Evolutionary conservation across 1,284 basidiomycete species (phyloP).

Genomic region (Ceratobasidium sp.): DNA sequence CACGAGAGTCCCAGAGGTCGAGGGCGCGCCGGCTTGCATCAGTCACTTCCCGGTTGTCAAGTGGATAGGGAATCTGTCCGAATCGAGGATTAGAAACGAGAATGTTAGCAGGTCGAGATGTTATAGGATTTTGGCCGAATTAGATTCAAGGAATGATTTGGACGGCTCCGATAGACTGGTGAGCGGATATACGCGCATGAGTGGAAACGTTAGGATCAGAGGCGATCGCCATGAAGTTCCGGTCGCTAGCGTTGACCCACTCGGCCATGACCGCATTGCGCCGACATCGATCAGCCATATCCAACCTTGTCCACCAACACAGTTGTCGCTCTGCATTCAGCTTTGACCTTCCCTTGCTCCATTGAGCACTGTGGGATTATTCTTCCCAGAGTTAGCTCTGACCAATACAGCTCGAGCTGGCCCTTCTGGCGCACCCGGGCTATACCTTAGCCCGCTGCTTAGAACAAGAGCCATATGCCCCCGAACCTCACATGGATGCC

Average conservation of each 20-base stretch:
- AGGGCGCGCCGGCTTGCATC: constrained; percentile 80
- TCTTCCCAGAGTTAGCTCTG: neutral
- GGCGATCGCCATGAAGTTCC: neutral
- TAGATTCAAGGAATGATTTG: neutral
- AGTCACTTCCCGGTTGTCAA: constrained; percentile 79
- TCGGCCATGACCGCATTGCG: neutral
- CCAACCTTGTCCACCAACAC: neutral
- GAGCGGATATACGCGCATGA: neutral
- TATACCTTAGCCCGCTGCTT: neutral
- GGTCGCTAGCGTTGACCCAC: constrained; percentile 5
- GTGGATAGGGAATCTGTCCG: constrained; percentile 84
- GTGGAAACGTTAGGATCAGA: neutral
- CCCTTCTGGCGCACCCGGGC: neutral
- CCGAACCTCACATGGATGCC: neutral
- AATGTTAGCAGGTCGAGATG: constrained; percentile 18
- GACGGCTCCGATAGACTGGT: constrained; percentile 1
- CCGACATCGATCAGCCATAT: constrained; percentile 16
- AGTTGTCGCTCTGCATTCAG: neutral
- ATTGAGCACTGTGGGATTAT: neutral
- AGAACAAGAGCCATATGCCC: neutral
- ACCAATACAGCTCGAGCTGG: neutral
- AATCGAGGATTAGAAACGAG: constrained; percentile 21
- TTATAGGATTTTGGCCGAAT: constrained; percentile 6
- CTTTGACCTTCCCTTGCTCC: neutral
- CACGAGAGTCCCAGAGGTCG: constrained; percentile 80